A percentile compares a stretch with the other conserved stretches of the same genome.
Evolutionary conservation across 257 asterid genomes (phyloP).

Genomic region (Capsicum chinense): DNA sequence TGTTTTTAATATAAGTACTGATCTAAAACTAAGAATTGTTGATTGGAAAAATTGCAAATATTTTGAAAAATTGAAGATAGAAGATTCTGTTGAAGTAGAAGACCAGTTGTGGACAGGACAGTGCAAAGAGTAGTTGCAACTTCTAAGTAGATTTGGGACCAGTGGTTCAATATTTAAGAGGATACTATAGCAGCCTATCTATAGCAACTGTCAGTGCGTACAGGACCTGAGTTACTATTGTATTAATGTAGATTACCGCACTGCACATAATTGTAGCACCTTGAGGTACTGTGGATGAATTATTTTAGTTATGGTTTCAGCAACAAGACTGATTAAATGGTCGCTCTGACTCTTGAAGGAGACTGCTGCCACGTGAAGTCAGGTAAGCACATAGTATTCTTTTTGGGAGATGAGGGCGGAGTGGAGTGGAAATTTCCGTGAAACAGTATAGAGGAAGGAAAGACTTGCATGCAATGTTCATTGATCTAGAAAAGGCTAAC

Average conservation of each 20-base stretch:
- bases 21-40: background rate
- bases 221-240: background rate
- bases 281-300: background rate
- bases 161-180: background rate
- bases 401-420: no score
- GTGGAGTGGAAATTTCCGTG: no score
- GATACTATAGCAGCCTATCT: background rate
- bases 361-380: slow-evolving; percentile 19
- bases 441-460: no score
- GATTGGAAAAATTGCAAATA: background rate
- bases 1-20: background rate
- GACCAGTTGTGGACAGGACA: background rate
- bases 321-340: background rate
- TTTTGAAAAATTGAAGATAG: slow-evolving; percentile 3
- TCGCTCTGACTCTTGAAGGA: background rate
- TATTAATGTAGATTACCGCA: background rate
- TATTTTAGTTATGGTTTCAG: background rate
- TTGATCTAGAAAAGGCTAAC: no score
- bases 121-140: background rate
- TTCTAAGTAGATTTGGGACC: background rate
- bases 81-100: background rate
- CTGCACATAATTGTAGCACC: background rate
- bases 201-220: background rate
- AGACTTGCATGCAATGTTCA: no score
- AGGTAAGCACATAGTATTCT: background rate